A percentile compares a stretch with the other conserved stretches of the same genome.
Conservation (phyloP, 148 eudicot species). For the Nepenthes mirabilis region DNA sequence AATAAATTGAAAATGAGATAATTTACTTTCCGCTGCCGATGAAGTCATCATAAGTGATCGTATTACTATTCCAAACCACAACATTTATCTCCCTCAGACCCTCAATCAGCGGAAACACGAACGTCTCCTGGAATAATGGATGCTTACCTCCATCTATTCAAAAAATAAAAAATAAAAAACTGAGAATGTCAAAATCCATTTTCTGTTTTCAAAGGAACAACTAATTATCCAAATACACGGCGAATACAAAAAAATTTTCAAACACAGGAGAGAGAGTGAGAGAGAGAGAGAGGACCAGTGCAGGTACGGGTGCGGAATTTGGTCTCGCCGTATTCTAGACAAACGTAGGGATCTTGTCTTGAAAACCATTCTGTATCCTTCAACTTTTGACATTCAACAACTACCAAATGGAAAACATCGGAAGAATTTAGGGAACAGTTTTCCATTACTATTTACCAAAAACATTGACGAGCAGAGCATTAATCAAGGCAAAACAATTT, state of each 20-base stretch:
- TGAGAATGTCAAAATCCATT: slow-evolving; percentile 1
- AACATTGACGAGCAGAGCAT: too few species aligned
- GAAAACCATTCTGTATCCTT: slow-evolving; percentile 88
- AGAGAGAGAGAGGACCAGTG: slow-evolving; percentile 34
- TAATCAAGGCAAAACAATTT: too few species aligned
- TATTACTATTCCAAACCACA: slow-evolving; percentile 85
- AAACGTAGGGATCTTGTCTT: slow-evolving; percentile 83
- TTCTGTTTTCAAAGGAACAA: slow-evolving; percentile 2
- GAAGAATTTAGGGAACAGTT: not conserved
- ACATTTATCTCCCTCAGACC: slow-evolving; percentile 63
- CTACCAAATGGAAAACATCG: slow-evolving; percentile 15
- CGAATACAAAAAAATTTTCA: not conserved
- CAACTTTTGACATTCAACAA: slow-evolving; percentile 58
- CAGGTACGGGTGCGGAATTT: slow-evolving; percentile 72
- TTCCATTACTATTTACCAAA: not conserved
- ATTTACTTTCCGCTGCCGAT: slow-evolving; percentile 91
- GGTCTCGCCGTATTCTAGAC: slow-evolving; percentile 58
- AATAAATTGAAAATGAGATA: not conserved
- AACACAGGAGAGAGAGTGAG: not conserved
- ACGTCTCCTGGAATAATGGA: slow-evolving; percentile 90
- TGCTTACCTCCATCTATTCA: slow-evolving; percentile 77
- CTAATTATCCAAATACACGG: not conserved
- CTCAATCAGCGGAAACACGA: slow-evolving; percentile 58
- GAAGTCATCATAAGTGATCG: slow-evolving; percentile 54
- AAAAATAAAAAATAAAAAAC: slow-evolving; percentile 4